These are phyloP conservation scores for Pythium dissotocum DNA, from an alignment of 352 stramenopile species.

Conservation along the genomic window DNA sequence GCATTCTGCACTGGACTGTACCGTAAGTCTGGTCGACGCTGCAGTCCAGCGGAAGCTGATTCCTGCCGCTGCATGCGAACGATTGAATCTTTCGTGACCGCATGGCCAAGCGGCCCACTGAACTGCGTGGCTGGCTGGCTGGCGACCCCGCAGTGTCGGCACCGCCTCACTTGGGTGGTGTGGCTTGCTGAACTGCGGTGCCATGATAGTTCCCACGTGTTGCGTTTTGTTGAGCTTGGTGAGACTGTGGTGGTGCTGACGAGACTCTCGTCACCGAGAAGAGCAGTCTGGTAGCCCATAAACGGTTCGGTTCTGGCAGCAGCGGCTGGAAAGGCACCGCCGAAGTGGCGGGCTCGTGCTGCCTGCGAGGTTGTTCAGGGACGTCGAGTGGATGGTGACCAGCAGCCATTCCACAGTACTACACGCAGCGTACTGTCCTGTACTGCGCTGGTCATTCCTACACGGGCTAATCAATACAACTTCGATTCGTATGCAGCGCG, in stretches of 20 bases:
- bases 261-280: not conserved
- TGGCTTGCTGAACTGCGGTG: not conserved
- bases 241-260: slow-evolving; percentile 1
- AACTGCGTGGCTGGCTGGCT: not conserved
- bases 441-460: too few species aligned
- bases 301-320: not conserved
- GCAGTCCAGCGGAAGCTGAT: not conserved
- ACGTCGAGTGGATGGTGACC: not conserved
- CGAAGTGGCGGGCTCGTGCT: not conserved
- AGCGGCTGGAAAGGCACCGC: not conserved
- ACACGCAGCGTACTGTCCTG: too few species aligned
- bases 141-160: too few species aligned
- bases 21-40: not conserved
- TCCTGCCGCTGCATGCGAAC: not conserved
- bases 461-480: not conserved
- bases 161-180: too few species aligned
- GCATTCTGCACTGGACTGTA: not conserved
- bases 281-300: not conserved
- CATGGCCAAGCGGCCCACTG: not conserved
- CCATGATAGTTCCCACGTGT: not conserved
- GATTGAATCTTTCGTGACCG: not conserved
- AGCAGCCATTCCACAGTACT: too few species aligned
- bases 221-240: not conserved
- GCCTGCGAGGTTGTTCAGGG: too few species aligned
- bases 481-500: too few species aligned